phyloP scores from a whole-genome alignment of 768 basidiomycete genomes.

The Antrodiella citrinella region DNA sequence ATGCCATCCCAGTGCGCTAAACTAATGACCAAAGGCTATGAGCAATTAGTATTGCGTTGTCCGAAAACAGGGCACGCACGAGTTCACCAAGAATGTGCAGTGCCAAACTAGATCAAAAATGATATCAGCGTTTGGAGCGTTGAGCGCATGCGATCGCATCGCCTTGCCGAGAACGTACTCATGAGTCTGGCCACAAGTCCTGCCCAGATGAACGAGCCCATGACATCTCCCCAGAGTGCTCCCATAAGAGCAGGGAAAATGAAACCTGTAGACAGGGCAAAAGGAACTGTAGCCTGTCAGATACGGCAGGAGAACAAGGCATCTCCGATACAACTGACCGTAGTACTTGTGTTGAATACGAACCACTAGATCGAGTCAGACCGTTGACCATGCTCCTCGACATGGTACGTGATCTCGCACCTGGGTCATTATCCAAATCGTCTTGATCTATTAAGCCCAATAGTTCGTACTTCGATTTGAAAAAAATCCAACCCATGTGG shows the following conservation, averaged over 20 bases:
- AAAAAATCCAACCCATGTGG: conserved; percentile 85
- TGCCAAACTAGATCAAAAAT: conserved; percentile 57
- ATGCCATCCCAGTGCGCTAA: conserved; percentile 78
- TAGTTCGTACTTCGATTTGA: conserved; percentile 57
- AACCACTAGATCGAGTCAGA: conserved; percentile 52
- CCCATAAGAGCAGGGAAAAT: conserved; percentile 50
- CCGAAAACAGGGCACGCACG: conserved; percentile 30
- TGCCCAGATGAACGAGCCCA: conserved; percentile 65
- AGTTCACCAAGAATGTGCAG: conserved; percentile 64
- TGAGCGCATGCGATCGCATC: not conserved
- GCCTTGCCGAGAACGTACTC: conserved; percentile 33
- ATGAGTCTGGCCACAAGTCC: conserved; percentile 56
- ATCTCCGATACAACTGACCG: conserved; percentile 26
- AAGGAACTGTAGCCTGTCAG: conserved; percentile 34
- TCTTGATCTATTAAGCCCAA: conserved; percentile 56
- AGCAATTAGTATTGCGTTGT: not conserved
- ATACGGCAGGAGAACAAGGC: not conserved
- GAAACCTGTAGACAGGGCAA: conserved; percentile 55
- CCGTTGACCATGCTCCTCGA: not conserved
- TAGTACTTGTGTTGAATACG: conserved; percentile 66
- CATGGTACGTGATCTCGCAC: too few species aligned
- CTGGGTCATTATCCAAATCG: conserved; percentile 62
- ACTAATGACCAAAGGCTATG: conserved; percentile 22
- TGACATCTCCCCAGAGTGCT: conserved; percentile 48
- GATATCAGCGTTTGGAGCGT: not conserved